Percentiles rank a stretch among this genome's conserved stretches.
Conservation (phyloP, 805 yeast genomes). For the Wickerhamiella alocasiicola region DNA sequence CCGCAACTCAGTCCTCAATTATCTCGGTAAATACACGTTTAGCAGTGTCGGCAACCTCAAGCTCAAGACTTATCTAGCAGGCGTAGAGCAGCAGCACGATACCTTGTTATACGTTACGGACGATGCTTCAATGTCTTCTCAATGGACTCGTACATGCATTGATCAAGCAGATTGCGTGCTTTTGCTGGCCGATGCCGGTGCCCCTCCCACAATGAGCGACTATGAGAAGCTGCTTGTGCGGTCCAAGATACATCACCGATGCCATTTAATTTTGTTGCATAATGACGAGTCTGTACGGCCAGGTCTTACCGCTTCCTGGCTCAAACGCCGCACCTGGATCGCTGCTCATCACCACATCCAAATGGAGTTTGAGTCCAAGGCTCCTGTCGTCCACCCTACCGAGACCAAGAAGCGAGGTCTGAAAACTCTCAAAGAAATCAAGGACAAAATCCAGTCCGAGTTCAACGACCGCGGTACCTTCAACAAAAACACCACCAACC, state of each 20-base stretch:
- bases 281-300: slow-evolving; percentile 72
- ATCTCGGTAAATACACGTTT: slow-evolving; percentile 85
- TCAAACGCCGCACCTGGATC: slow-evolving; percentile 78
- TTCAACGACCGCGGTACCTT: slow-evolving; percentile 10
- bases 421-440: slow-evolving; percentile 22
- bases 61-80: slow-evolving; percentile 80
- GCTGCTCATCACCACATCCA: slow-evolving; percentile 88
- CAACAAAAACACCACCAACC: slow-evolving; percentile 16
- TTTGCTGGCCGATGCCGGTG: slow-evolving; percentile 70
- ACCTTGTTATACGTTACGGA: slow-evolving; percentile 87
- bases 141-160: slow-evolving; percentile 87
- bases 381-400: slow-evolving; percentile 15
- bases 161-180: slow-evolving; percentile 93
- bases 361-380: slow-evolving; percentile 31
- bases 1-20: slow-evolving; percentile 65
- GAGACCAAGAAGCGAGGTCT: slow-evolving; percentile 21
- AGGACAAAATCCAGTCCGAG: slow-evolving; percentile 21
- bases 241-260: slow-evolving; percentile 70
- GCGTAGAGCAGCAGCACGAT: slow-evolving; percentile 77
- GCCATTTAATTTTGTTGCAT: slow-evolving; percentile 75
- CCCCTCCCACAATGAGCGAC: slow-evolving; percentile 67
- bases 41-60: slow-evolving; percentile 76
- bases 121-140: slow-evolving; percentile 54
- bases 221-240: slow-evolving; percentile 66
- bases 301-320: slow-evolving; percentile 77